phyloP scores from a whole-genome alignment of 2,329 filamentous ascomycete species.

The Apiospora saccharicola region DNA sequence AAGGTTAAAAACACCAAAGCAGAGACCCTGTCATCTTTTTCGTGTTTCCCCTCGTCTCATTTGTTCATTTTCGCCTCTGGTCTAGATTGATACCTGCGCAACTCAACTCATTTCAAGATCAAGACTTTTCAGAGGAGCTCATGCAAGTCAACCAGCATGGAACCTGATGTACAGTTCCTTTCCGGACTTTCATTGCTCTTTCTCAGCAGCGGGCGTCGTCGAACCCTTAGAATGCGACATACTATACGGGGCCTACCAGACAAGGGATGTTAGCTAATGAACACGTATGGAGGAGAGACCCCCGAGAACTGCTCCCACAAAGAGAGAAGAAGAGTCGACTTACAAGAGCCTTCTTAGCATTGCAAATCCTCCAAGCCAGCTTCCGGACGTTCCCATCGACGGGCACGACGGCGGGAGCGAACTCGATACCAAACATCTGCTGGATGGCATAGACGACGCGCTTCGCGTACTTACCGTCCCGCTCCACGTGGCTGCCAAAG shows the following conservation, averaged over 20 bases:
- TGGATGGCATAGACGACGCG: conserved; percentile 93
- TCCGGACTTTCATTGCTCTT: conserved; percentile 27
- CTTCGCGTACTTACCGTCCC: conserved; percentile 87
- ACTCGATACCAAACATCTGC: conserved; percentile 97
- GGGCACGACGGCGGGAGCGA: conserved; percentile 89
- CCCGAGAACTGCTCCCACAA: too few relatives aligned
- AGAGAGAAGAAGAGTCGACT: conserved; percentile 45
- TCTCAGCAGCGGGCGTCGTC: conserved; percentile 62
- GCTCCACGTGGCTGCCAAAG: conserved; percentile 85
- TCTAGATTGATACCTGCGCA: not conserved
- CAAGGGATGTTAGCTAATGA: conserved; percentile 30
- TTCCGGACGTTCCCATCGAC: conserved; percentile 92
- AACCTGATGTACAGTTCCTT: not conserved
- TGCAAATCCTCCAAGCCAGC: conserved; percentile 92
- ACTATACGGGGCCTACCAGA: conserved; percentile 70
- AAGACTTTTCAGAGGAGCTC: not conserved
- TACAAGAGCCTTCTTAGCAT: conserved; percentile 94
- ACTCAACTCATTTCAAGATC: not conserved
- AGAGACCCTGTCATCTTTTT: not conserved
- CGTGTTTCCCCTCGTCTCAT: not conserved
- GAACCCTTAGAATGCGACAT: conserved; percentile 72
- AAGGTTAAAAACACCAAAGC: not conserved
- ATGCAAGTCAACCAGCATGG: not conserved
- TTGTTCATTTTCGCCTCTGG: not conserved
- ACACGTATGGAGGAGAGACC: not conserved